Evolutionary conservation across 2,329 filamentous ascomycete species (phyloP), one percentile per base, ranked within the genome.

Genomic region (Hyphodiscus sp.): DNA sequence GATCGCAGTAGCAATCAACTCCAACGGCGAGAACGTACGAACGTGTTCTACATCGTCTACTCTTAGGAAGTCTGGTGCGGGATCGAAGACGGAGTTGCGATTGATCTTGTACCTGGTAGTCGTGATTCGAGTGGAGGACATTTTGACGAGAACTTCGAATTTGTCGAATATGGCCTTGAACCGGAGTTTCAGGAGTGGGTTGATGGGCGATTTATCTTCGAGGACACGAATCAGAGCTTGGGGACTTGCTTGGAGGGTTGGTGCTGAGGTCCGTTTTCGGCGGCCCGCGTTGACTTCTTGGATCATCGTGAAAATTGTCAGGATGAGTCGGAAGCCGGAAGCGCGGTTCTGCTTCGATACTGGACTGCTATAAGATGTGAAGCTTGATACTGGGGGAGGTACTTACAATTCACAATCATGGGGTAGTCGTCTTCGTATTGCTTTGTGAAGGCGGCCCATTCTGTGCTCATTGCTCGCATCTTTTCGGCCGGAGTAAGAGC

Each of bases 401-500:
- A 62, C 68, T 61, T 60, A 70, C 68, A 60, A 10, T 63, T 69
- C n/a, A 69, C 56, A 46, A 77, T 65, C 8, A 59, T 41, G 0
- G 65, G 56, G 52, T 75, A 77, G 44, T 74, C 70, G 1, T 69
- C 64, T 45, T 75, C 71, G 50, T 72, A 73, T 23, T 71, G 60
- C 47, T 66, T 70, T 0, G 71, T 70, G 18, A 75, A 69, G 9
- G 66, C 68, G 50, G 76, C 74, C 74, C 74, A 77, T 10, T 69
- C 67, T 0, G 73, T 74, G 0, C 68, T 71, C 47, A 69, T 69
- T 19, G 74, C 75, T 47, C 71, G 69, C 62, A 76, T 70, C 58
- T 74, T 76, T 58, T 77, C 75, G 0, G 73, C 74, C 9, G 67
- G 63, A 2, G 68, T 73, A 3, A 77, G 67, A 29, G 70, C 69